Conservation (phyloP, 2,329 filamentous ascomycete species). For the Ceratocystis harringtonii region DNA sequence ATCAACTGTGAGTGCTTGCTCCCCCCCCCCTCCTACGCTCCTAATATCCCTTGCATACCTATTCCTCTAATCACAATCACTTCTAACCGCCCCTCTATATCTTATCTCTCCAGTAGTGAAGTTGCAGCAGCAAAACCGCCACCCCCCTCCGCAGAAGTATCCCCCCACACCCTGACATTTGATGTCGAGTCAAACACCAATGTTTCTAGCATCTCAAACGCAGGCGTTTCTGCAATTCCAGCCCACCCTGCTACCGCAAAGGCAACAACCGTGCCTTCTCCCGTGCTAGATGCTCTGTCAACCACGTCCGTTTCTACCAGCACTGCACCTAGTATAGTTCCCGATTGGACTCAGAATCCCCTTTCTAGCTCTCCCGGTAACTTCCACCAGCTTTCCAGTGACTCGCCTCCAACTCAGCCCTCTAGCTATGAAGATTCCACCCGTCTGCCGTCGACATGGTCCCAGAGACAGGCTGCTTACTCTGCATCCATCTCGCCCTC, state of each 20-base stretch:
- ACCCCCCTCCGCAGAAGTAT: constrained; percentile 1
- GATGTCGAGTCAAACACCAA: background rate
- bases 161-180: background rate
- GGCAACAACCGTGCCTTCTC: constrained; percentile 28
- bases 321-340: constrained; percentile 31
- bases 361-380: constrained; percentile 37
- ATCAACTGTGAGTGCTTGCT: background rate
- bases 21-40: background rate
- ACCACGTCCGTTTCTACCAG: constrained; percentile 35
- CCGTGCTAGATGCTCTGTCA: constrained; percentile 34
- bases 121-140: constrained; percentile 24
- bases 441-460: background rate
- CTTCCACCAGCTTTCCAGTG: constrained; percentile 35
- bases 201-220: background rate
- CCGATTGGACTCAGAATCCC: constrained; percentile 29
- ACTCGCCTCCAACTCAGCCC: constrained; percentile 38
- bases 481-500: constrained; percentile 21
- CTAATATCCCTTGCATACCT: background rate
- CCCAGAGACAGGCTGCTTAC: background rate
- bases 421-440: constrained; percentile 35
- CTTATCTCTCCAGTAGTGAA: constrained; percentile 26
- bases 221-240: background rate
- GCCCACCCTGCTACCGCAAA: background rate
- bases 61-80: background rate
- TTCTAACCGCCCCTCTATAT: background rate